Evolutionary conservation across 441 rosid species (phyloP), one percentile per base, ranked within the genome.

Genomic region (Syzygium syzygioides): DNA sequence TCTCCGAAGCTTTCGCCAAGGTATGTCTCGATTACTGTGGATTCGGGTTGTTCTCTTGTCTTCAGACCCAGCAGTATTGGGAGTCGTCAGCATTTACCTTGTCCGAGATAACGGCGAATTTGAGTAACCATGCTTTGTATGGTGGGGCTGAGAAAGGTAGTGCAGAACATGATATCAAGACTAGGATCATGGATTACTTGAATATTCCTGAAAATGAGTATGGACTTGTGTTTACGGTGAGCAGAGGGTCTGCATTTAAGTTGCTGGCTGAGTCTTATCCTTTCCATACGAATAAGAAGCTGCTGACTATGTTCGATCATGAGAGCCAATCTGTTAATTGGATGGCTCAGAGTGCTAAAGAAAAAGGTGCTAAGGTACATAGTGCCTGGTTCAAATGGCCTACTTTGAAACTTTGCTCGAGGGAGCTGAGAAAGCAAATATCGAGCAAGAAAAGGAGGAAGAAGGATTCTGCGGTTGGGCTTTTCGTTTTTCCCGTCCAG

Each of bases 371-470:
- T 3, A 95, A 94, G 92, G 96, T 95, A 53, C 88, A 91, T 55
- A 94, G 93, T 87, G 95, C 97, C 10, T 95, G 97, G 97, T 95
- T 95, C 90, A 95, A 94, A 85, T 95, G 96, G 96, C 96, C 97
- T 6, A 93, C 95, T 28, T 89, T 95, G 91, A 94, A 94, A 90
- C 94, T 94, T 6, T 95, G 97, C 88, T 95, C 97, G 4, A 91
- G 91, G 93, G 96, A 94, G 92, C 92, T 95, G 87, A 94, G 95
- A 89, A 94, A 95, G 91, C 94, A 93, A 90, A 93, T 95, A 85
- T 86, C 93, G 30, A 91, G 89, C 90, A 95, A 94, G 94, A 95
- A 94, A 89, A 94, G 90, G 91, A 93, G 92, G 93, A 95, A 94
- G 93, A 95, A 95, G 86, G 95, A 93, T 89, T 92, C 90, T 0